phyloP scores from a whole-genome alignment of 805 yeast genomes.

The Scheffersomyces spartinae region DNA sequence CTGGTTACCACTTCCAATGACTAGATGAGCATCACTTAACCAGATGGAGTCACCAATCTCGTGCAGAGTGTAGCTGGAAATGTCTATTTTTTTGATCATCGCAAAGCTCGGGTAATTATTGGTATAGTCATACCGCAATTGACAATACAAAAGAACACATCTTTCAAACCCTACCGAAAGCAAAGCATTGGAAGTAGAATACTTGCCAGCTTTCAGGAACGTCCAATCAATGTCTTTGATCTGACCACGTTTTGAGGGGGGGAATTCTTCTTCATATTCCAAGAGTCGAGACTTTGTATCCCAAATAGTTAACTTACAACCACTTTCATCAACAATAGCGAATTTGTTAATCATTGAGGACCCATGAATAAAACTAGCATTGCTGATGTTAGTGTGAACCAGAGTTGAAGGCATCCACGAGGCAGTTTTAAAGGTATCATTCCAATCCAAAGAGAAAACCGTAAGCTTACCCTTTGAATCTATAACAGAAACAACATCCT shows the following conservation, averaged over 20 bases:
- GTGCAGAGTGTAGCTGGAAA: slow-evolving; percentile 63
- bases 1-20: slow-evolving; percentile 84
- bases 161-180: slow-evolving; percentile 69
- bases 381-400: slow-evolving; percentile 47
- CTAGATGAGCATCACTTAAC: slow-evolving; percentile 69
- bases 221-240: slow-evolving; percentile 87
- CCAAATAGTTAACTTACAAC: slow-evolving; percentile 59
- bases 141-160: slow-evolving; percentile 60
- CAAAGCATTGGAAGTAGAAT: slow-evolving; percentile 16
- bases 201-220: slow-evolving; percentile 24
- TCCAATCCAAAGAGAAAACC: slow-evolving; percentile 8
- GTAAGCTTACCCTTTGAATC: slow-evolving; percentile 25
- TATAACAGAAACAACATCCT: slow-evolving; percentile 42
- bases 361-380: slow-evolving; percentile 50
- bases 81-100: slow-evolving; percentile 61
- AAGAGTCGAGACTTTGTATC: slow-evolving; percentile 56
- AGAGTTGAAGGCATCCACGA: too few species aligned
- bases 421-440: slow-evolving; percentile 3
- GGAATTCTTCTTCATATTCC: slow-evolving; percentile 45
- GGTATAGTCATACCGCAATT: slow-evolving; percentile 81
- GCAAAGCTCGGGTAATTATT: slow-evolving; percentile 69
- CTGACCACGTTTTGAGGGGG: not conserved
- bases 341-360: slow-evolving; percentile 60
- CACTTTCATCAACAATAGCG: slow-evolving; percentile 54
- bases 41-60: slow-evolving; percentile 82